Evolutionary conservation across 2,329 filamentous ascomycete species (phyloP), one percentile per base, ranked within the genome.

Genomic region (Pezicula rhizophila): DNA sequence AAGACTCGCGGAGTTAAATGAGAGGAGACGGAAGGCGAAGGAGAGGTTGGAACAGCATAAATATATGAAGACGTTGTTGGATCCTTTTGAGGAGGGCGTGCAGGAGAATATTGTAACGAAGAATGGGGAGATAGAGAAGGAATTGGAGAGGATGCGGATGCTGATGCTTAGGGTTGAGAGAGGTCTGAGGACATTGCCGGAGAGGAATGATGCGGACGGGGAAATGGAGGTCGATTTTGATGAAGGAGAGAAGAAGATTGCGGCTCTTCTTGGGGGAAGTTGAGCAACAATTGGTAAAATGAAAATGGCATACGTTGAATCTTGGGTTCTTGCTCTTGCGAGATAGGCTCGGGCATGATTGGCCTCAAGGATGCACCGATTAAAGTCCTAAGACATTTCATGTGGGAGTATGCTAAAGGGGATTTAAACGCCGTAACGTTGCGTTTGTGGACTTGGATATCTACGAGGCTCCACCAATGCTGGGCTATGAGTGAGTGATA

Each of bases 61-160:
- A 49, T 68, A 62, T 56, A 73, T 86, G 39, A 70, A 74, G 25
- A 64, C 64, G 10, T 60, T 79, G 3, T 64, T 87, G 2, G 69
- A 69, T 31, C 79, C 79, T 1, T 74, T 84, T 48, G 62, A 61
- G n/a, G 57, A 67, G 31, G 66, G 59, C 56, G 67, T 56, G 53
- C 85, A 89, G 63, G 76, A 79, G 50, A 88, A 87, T 61, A 64
- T 89, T 3, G 73, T 85, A 1, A 83, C 80, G 45, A 76, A 78
- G 28, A 78, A 84, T 60, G 80, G 82, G 1, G 76, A 81, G 42
- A 64, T 89, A 8, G 84, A 84, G 61, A 70, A 70, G 46, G 85
- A 89, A 66, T 68, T 89, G 47, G 78, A 82, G 63, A 77, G 75
- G 53, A 87, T 84, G 76, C 76, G 82, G 31, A 71, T 82, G 55